Conservation (phyloP, 495 filamentous ascomycete species). For the Collariella sp. region DNA sequence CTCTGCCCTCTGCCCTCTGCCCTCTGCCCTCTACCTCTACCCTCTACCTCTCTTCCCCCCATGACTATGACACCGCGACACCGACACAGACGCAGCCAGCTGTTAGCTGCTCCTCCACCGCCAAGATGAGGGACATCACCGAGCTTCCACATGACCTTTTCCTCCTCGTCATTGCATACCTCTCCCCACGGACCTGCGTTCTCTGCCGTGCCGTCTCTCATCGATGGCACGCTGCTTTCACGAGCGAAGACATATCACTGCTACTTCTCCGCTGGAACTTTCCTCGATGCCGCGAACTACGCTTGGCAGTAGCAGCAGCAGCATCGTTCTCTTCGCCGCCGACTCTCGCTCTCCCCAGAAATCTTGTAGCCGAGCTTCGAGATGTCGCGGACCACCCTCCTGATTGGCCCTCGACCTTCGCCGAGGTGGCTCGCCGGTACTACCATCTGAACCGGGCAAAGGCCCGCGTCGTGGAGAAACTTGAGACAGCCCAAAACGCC, state of each 20-base stretch:
- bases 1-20: no score
- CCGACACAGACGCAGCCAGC: not conserved
- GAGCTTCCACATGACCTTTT: slow-evolving; percentile 46
- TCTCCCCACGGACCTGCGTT: slow-evolving; percentile 45
- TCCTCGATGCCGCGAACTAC: slow-evolving; percentile 47
- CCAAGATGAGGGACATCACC: slow-evolving; percentile 38
- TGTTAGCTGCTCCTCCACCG: not conserved
- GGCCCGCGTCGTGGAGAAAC: slow-evolving; percentile 43
- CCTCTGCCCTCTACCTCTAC: no score
- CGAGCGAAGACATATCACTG: slow-evolving; percentile 37
- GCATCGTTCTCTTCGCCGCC: not conserved
- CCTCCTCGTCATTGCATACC: slow-evolving; percentile 42
- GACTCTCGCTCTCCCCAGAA: slow-evolving; percentile 1
- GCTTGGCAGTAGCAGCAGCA: slow-evolving; percentile 20
- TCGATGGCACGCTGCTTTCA: slow-evolving; percentile 48
- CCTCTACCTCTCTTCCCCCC: not conserved
- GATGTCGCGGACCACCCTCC: slow-evolving; percentile 24
- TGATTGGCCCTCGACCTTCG: slow-evolving; percentile 42
- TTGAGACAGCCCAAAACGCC: slow-evolving; percentile 27
- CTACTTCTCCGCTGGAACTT: slow-evolving; percentile 46
- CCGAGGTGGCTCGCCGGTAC: slow-evolving; percentile 49
- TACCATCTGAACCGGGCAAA: slow-evolving; percentile 42
- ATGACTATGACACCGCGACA: not conserved
- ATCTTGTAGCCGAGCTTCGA: slow-evolving; percentile 50
- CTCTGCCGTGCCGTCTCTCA: slow-evolving; percentile 49